Evolutionary conservation across 1,284 basidiomycete species (phyloP).

Genomic region (Takashimella tepidaria): DNA sequence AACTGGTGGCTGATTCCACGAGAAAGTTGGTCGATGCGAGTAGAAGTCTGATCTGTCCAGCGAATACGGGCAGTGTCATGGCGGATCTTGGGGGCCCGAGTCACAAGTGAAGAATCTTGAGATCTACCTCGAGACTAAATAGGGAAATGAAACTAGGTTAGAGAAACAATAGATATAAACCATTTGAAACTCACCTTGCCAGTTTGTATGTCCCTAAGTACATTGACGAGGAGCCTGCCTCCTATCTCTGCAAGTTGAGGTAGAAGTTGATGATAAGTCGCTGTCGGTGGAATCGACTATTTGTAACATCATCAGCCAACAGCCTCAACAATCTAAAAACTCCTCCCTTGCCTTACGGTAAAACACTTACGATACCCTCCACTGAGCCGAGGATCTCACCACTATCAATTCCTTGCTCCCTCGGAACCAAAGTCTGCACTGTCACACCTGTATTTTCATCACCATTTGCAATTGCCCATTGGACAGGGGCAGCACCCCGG

Average conservation of each 20-base stretch:
- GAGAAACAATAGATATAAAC: neutral
- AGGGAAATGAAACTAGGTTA: constrained; percentile 1
- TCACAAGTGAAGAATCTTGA: constrained; percentile 51
- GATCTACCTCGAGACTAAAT: constrained; percentile 51
- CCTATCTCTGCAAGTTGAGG: constrained; percentile 62
- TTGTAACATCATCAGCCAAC: neutral
- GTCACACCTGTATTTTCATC: constrained; percentile 63
- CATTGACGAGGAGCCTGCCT: constrained; percentile 63
- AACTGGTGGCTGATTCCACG: constrained; percentile 73
- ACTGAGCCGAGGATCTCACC: constrained; percentile 46
- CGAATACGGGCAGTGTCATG: constrained; percentile 55
- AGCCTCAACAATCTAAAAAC: neutral
- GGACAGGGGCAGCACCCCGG: constrained; percentile 87
- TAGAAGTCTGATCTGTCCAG: constrained; percentile 58
- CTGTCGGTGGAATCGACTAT: constrained; percentile 52
- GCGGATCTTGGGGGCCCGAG: constrained; percentile 61
- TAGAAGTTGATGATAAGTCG: constrained; percentile 57
- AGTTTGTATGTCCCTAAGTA: constrained; percentile 59
- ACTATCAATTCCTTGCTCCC: constrained; percentile 44
- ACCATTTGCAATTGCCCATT: constrained; percentile 68
- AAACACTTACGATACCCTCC: constrained; percentile 35
- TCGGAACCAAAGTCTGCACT: constrained; percentile 50
- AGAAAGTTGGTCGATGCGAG: constrained; percentile 56
- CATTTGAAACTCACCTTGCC: constrained; percentile 53
- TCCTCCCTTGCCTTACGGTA: neutral